Percentiles rank a stretch among this genome's conserved stretches.
Conservation (phyloP, 2,329 filamentous ascomycete species). For the Pseudocercospora fijiensis region DNA sequence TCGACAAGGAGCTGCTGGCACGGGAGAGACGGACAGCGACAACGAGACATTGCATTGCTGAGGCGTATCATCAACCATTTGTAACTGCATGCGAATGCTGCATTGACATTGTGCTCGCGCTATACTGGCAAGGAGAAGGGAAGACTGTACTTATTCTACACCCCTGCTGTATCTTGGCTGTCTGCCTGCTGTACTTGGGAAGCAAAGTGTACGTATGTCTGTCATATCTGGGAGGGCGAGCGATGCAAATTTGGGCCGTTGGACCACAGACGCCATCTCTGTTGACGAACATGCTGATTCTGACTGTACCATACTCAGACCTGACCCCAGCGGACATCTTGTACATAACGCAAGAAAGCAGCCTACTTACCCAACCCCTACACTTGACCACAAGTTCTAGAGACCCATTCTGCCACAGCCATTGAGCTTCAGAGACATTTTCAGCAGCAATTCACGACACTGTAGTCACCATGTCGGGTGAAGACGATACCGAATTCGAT, state of each 20-base stretch:
- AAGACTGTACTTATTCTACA: slow-evolving; percentile 9
- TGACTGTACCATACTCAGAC: slow-evolving; percentile 30
- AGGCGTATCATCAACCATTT: slow-evolving; percentile 6
- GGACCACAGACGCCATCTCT: slow-evolving; percentile 2
- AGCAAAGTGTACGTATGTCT: slow-evolving; percentile 29
- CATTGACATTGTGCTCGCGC: slow-evolving; percentile 4
- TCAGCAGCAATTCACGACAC: slow-evolving; percentile 16
- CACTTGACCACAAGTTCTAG: background rate
- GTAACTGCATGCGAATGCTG: slow-evolving; percentile 5
- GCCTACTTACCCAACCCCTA: slow-evolving; percentile 4
- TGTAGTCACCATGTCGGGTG: slow-evolving; percentile 44
- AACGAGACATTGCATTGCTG: slow-evolving; percentile 5
- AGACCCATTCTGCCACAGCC: background rate
- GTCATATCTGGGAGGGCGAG: slow-evolving; percentile 16
- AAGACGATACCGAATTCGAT: slow-evolving; percentile 65
- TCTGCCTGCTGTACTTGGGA: slow-evolving; percentile 2
- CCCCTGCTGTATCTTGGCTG: slow-evolving; percentile 3
- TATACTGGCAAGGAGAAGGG: background rate
- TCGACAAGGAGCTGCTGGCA: background rate
- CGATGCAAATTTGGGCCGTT: slow-evolving; percentile 6
- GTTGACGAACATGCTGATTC: slow-evolving; percentile 20
- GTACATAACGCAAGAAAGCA: slow-evolving; percentile 26
- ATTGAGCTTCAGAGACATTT: background rate
- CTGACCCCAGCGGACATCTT: slow-evolving; percentile 22
- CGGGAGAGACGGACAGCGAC: background rate